Base-by-base conservation (phyloP, 2,329 filamentous ascomycete genomes). In the Aspergillus luchuensis region DNA sequence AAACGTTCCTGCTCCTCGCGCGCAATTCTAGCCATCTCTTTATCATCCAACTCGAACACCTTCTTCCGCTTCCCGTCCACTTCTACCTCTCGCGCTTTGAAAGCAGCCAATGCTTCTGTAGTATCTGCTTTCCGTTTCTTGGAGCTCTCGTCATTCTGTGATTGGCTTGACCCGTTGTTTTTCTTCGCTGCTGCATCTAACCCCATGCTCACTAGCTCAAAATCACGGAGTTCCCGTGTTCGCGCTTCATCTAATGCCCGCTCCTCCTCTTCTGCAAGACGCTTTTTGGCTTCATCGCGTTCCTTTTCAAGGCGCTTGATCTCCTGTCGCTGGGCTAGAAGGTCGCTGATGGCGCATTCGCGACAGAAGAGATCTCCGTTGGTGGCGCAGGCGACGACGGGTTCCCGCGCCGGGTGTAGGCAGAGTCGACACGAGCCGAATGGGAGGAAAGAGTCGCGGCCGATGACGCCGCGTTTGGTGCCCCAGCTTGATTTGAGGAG, bases 291-390 rank as follows among this genome's bases (percentile, higher is more conserved):
- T 30, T 84, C 80, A 65, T 89, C 87, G 19, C 85, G 82, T 21
- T 85, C 83, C 67, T 86, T 89, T 62, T 91, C 91, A 2, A 91
- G 73, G 0, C 95, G 86, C 74, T 92, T 95, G 65, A 96, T 93
- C 73, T 98, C 95, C 78, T 93, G 91, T 68, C 91, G 89, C 77
- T 99, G 94, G 1, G 92, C 85, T 1, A 98, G 83, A n/a, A 99
- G 87, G 70, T 98, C 97, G 67, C 83, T 88, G 56, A 98, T 86
- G 8, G 92, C 93, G 79, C 94, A 99, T 80, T 98, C 95, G 68
- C 92, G 88, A 76, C 94, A 99, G 80, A 98, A 98, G 13, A 99
- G 83, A 76, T 98, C 93, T 63, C 94, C 94, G 65, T 88, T 85
- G 2, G 78, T 77, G 2, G 85, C 81, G 76, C 94, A 98, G 21